Conservation (phyloP, 2,329 filamentous ascomycete genomes). For the Fusarium pininemorale region DNA sequence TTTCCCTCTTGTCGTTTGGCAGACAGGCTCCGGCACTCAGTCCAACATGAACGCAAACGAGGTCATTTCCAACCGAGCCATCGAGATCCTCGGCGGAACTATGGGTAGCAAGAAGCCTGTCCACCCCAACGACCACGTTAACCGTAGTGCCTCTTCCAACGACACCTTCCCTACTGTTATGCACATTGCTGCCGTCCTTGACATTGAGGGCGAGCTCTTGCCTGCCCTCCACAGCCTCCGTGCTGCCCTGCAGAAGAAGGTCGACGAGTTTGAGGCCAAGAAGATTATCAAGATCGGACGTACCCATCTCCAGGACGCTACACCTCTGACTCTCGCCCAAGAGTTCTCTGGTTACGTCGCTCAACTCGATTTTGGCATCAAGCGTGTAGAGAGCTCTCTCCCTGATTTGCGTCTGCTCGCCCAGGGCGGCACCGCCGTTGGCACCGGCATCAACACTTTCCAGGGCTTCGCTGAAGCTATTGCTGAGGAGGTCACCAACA, state of each 20-base stretch:
- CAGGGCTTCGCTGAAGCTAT: conserved; percentile 95
- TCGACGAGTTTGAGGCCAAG: conserved; percentile 82
- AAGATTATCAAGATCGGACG: conserved; percentile 99
- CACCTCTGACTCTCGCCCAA: conserved; percentile 92
- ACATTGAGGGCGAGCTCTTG: conserved; percentile 86
- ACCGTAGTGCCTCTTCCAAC: conserved; percentile 98
- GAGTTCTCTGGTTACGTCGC: conserved; percentile 98
- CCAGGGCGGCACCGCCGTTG: conserved; percentile 96
- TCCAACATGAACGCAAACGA: conserved; percentile 99
- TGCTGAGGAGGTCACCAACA: conserved; percentile 87
- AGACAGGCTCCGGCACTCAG: conserved; percentile 98
- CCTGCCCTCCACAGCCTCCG: conserved; percentile 85
- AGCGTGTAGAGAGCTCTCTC: conserved; percentile 83
- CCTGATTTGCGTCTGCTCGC: conserved; percentile 88
- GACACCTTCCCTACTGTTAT: conserved; percentile 99
- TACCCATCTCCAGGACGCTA: conserved; percentile 97
- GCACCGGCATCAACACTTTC: conserved; percentile 97
- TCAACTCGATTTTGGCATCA: conserved; percentile 90
- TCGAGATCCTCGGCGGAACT: conserved; percentile 92
- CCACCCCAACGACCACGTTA: conserved; percentile 99
- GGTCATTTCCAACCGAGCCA: conserved; percentile 98
- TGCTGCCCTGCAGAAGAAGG: conserved; percentile 86
- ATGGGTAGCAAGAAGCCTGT: conserved; percentile 99
- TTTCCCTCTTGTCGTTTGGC: conserved; percentile 99
- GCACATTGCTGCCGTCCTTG: conserved; percentile 97